Evolutionary conservation across 2,329 filamentous ascomycete genomes (phyloP).

Genomic region (Colletotrichum sublineola): DNA sequence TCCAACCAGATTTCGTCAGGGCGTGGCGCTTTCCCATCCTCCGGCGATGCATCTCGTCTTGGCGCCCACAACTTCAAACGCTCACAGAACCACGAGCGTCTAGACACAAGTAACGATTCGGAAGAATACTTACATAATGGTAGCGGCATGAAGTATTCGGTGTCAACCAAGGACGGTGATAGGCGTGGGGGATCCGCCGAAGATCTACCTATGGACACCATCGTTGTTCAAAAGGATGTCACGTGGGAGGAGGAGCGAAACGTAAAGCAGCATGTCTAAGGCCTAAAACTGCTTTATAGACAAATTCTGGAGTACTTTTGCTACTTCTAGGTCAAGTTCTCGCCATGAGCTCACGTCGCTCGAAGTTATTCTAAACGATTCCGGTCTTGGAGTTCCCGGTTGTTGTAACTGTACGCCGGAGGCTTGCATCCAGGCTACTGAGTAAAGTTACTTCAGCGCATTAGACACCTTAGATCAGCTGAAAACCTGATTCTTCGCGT

Average conservation of each 20-base stretch:
- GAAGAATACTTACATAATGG: conserved; percentile 25
- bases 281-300: neutral
- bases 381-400: too few species aligned
- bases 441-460: too few species aligned
- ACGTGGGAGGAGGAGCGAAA: conserved; percentile 34
- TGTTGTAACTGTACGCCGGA: too few species aligned
- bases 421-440: too few species aligned
- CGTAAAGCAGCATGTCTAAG: conserved; percentile 12
- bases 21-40: neutral
- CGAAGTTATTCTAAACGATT: too few species aligned
- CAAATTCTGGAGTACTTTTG: neutral
- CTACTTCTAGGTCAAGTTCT: too few species aligned
- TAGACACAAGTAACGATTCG: conserved; percentile 21
- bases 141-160: conserved; percentile 19
- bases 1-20: conserved; percentile 22
- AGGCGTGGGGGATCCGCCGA: conserved; percentile 1
- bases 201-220: conserved; percentile 17
- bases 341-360: too few species aligned
- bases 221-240: conserved; percentile 23
- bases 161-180: neutral
- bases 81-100: conserved; percentile 21
- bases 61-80: conserved; percentile 27
- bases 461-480: too few species aligned
- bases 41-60: neutral
- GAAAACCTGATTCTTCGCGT: too few species aligned